A percentile compares a stretch with the other conserved stretches of the same genome.
Evolutionary conservation across 2,329 filamentous ascomycete species (phyloP).

Genomic region (Ceratocystis eucalypticola): DNA sequence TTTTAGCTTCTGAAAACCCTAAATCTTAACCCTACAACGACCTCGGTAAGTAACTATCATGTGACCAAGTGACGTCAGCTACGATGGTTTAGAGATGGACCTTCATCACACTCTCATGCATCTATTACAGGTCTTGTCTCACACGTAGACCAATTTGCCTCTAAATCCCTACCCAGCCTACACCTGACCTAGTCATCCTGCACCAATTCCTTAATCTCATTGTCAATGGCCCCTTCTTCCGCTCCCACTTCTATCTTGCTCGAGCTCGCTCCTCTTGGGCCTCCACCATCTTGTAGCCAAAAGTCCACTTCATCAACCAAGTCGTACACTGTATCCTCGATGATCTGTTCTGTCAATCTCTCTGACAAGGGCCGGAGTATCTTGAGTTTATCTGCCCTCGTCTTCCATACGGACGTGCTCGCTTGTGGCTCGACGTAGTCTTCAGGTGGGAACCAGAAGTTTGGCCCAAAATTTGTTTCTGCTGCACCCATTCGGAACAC

Average conservation of each 20-base stretch:
- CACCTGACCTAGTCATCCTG: conserved; percentile 39
- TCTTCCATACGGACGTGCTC: conserved; percentile 18
- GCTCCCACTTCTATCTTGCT: conserved; percentile 33
- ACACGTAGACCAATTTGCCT: background rate
- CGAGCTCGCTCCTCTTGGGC: conserved; percentile 28
- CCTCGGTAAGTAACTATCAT: background rate
- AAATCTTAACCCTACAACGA: background rate
- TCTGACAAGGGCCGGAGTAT: conserved; percentile 30
- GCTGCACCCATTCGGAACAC: conserved; percentile 84
- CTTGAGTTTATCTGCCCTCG: background rate
- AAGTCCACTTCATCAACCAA: conserved; percentile 90
- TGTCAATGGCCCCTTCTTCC: conserved; percentile 33
- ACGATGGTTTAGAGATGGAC: too few relatives aligned
- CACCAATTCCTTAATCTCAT: conserved; percentile 50
- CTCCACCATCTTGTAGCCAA: conserved; percentile 56
- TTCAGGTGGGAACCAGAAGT: conserved; percentile 79
- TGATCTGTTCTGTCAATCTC: conserved; percentile 83
- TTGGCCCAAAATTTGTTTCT: conserved; percentile 84
- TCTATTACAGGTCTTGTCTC: background rate
- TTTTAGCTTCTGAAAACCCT: background rate
- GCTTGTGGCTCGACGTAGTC: conserved; percentile 33
- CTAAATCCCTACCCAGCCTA: conserved; percentile 11
- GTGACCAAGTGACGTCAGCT: background rate
- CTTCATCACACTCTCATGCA: too few relatives aligned
- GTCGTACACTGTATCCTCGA: conserved; percentile 86